These are phyloP conservation scores for Colletotrichum euphorbiae DNA, from an alignment of 2,329 filamentous ascomycete species.

Conservation along the genomic window DNA sequence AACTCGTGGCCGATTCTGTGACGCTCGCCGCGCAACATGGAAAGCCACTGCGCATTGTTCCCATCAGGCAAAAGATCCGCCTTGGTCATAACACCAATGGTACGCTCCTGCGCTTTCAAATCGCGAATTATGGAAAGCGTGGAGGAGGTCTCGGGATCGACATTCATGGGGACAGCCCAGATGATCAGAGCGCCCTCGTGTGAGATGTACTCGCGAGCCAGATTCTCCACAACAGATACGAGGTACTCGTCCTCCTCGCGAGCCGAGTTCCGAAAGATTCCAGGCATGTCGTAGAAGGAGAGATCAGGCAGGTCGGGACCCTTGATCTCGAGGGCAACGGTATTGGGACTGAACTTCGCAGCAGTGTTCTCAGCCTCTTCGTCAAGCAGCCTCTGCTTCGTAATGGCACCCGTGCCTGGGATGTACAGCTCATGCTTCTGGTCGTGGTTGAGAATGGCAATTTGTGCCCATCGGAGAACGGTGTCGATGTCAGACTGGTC, in stretches of 20 bases:
- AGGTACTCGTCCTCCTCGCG: slow-evolving; percentile 74
- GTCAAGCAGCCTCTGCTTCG: slow-evolving; percentile 50
- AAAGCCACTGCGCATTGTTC: slow-evolving; percentile 67
- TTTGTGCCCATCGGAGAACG: slow-evolving; percentile 78
- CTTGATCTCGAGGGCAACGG: slow-evolving; percentile 80
- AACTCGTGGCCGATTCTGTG: slow-evolving; percentile 80
- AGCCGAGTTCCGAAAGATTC: slow-evolving; percentile 79
- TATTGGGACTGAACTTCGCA: slow-evolving; percentile 84
- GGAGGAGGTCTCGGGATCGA: slow-evolving; percentile 80
- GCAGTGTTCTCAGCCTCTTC: slow-evolving; percentile 57
- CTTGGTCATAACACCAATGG: slow-evolving; percentile 85
- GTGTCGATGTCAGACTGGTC: slow-evolving; percentile 73
- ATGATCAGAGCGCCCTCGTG: slow-evolving; percentile 80
- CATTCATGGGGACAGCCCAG: slow-evolving; percentile 81
- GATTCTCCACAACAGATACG: slow-evolving; percentile 76
- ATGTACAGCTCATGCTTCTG: slow-evolving; percentile 64
- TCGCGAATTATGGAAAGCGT: slow-evolving; percentile 74
- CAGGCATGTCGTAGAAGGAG: slow-evolving; percentile 87
- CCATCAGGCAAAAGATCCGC: slow-evolving; percentile 76
- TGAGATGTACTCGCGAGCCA: slow-evolving; percentile 77
- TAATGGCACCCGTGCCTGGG: slow-evolving; percentile 59
- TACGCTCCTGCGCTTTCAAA: slow-evolving; percentile 67
- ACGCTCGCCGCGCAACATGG: slow-evolving; percentile 70
- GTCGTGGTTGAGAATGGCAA: slow-evolving; percentile 79
- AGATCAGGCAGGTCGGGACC: slow-evolving; percentile 78